Percentiles rank a stretch among this genome's conserved stretches.
These are phyloP conservation scores for Crassisporium funariophilum DNA, from an alignment of 768 basidiomycete species.

Conservation along the genomic window DNA sequence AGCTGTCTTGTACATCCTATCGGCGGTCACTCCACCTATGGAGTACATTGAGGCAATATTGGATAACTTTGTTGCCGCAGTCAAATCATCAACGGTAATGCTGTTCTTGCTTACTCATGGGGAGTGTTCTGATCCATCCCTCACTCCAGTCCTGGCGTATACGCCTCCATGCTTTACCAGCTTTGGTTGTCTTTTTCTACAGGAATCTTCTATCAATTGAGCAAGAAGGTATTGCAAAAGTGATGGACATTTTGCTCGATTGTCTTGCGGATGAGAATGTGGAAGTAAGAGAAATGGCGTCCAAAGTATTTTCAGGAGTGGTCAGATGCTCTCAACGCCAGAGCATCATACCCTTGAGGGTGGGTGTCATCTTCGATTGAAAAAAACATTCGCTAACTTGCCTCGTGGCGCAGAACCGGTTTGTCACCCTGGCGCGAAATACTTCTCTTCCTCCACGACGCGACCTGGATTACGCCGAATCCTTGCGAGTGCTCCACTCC, in stretches of 20 bases:
- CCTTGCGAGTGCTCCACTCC: slow-evolving; percentile 76
- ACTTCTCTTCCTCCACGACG: slow-evolving; percentile 68
- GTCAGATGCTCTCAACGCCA: slow-evolving; percentile 89
- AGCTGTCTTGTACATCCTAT: slow-evolving; percentile 79
- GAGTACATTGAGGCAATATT: slow-evolving; percentile 65
- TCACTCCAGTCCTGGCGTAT: slow-evolving; percentile 82
- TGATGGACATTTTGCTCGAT: slow-evolving; percentile 82
- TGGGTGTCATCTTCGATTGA: slow-evolving; percentile 30
- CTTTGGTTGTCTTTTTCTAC: slow-evolving; percentile 89
- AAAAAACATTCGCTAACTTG: background rate
- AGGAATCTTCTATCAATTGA: slow-evolving; percentile 82
- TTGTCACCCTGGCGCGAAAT: slow-evolving; percentile 61
- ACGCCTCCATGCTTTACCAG: slow-evolving; percentile 84
- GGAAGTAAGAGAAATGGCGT: slow-evolving; percentile 91
- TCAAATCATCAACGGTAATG: slow-evolving; percentile 77
- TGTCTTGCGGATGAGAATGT: slow-evolving; percentile 90
- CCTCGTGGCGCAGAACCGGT: slow-evolving; percentile 64
- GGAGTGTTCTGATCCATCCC: slow-evolving; percentile 1
- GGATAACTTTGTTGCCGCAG: slow-evolving; percentile 63
- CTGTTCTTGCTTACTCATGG: slow-evolving; percentile 1
- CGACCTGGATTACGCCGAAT: slow-evolving; percentile 71
- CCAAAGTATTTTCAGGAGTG: slow-evolving; percentile 82
- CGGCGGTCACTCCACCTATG: slow-evolving; percentile 73
- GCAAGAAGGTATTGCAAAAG: slow-evolving; percentile 60
- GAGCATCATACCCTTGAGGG: slow-evolving; percentile 83